Evolutionary conservation across 306 rosid genomes (phyloP).

Genomic region (Alnus rubra): DNA sequence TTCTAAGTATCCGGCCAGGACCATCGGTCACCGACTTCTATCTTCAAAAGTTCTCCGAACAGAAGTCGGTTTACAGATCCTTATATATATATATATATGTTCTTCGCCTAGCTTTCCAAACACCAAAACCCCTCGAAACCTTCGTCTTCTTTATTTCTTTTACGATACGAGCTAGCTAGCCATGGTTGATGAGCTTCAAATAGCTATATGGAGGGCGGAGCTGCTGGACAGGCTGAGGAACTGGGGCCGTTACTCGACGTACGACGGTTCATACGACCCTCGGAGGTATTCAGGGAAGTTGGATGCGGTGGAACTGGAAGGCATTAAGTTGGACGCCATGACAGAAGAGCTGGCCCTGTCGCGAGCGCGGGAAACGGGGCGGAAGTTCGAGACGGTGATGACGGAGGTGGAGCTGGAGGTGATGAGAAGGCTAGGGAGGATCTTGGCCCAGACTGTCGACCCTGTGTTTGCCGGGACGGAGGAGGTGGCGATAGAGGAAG

Average conservation of each 20-base stretch:
- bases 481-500: not conserved
- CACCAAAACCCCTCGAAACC: too few relatives aligned
- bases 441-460: not conserved
- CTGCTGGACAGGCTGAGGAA: constrained; percentile 3
- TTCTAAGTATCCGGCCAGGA: too few relatives aligned
- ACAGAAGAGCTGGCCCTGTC: not conserved
- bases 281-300: not conserved
- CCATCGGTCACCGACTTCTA: too few relatives aligned
- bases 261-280: constrained; percentile 4
- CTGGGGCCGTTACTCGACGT: not conserved
- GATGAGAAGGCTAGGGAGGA: not conserved
- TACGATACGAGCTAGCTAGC: too few relatives aligned
- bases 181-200: constrained; percentile 1
- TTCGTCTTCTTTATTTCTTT: too few relatives aligned
- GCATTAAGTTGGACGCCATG: not conserved
- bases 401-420: constrained; percentile 13
- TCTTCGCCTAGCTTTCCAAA: too few relatives aligned
- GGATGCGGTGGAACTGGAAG: not conserved
- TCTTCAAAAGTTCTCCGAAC: too few relatives aligned
- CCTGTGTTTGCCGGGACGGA: constrained; percentile 4
- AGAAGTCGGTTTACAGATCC: too few relatives aligned
- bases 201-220: not conserved
- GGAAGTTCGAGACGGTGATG: not conserved
- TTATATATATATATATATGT: too few relatives aligned
- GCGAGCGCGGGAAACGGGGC: not conserved